Percentiles rank a stretch among this genome's conserved stretches.
phyloP scores from a whole-genome alignment of 2,329 filamentous ascomycete genomes.

The Mycosphaerella sp. region DNA sequence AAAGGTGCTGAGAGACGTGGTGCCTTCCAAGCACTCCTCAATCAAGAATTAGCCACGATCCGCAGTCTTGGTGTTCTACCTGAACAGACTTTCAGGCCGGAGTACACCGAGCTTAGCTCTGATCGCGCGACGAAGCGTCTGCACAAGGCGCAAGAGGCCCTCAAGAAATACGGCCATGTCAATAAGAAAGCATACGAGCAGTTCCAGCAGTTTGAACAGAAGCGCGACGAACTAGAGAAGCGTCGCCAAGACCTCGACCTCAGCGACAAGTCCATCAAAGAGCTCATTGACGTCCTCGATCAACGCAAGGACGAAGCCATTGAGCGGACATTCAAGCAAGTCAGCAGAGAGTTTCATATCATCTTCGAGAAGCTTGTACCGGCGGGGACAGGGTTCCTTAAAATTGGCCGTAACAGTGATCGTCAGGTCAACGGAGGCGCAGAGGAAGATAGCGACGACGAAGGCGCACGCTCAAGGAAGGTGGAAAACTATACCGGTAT shows the following conservation, averaged over 20 bases:
- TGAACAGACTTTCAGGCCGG: slow-evolving; percentile 83
- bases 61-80: slow-evolving; percentile 88
- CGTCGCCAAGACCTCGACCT: slow-evolving; percentile 81
- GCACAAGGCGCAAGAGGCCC: slow-evolving; percentile 82
- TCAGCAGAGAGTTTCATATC: slow-evolving; percentile 83
- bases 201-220: slow-evolving; percentile 92
- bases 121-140: slow-evolving; percentile 62
- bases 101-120: slow-evolving; percentile 72
- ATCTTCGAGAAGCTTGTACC: slow-evolving; percentile 96
- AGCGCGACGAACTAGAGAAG: slow-evolving; percentile 79
- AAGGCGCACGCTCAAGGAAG: slow-evolving; percentile 39
- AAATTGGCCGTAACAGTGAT: slow-evolving; percentile 89
- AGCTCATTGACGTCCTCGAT: slow-evolving; percentile 86
- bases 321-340: slow-evolving; percentile 96
- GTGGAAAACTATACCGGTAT: slow-evolving; percentile 97
- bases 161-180: slow-evolving; percentile 96
- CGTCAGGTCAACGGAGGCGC: slow-evolving; percentile 49
- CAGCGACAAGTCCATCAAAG: slow-evolving; percentile 80
- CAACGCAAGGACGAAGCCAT: slow-evolving; percentile 97
- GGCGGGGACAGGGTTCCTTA: slow-evolving; percentile 79
- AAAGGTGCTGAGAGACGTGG: slow-evolving; percentile 88
- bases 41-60: slow-evolving; percentile 81
- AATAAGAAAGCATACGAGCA: slow-evolving; percentile 99
- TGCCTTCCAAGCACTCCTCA: slow-evolving; percentile 66
- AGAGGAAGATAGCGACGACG: slow-evolving; percentile 51